phyloP scores from a whole-genome alignment of 2,329 filamentous ascomycete species.

The Bipolaris cookei region DNA sequence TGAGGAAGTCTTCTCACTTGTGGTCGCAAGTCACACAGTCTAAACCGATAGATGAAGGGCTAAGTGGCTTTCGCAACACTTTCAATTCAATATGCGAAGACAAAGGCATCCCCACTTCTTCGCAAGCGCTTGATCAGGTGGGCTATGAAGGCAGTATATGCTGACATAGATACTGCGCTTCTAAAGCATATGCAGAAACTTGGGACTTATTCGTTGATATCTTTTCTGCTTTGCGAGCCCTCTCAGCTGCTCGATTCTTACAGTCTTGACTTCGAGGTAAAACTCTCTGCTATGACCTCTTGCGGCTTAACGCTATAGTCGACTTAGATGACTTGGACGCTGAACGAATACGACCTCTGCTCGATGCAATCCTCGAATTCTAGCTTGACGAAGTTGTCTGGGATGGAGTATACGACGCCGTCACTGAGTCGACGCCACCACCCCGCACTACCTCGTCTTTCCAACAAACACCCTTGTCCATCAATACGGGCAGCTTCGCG shows the following conservation, averaged over 20 bases:
- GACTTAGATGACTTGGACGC: too few relatives aligned
- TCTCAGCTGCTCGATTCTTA: conserved; percentile 1
- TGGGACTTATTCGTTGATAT: neutral
- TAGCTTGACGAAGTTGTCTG: conserved; percentile 29
- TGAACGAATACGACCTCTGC: too few relatives aligned
- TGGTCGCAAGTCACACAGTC: too few relatives aligned
- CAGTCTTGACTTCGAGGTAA: neutral
- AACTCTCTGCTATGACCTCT: neutral
- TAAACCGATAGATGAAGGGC: too few relatives aligned
- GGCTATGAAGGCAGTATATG: conserved; percentile 3
- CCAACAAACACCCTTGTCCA: conserved; percentile 35
- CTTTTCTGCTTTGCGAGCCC: neutral
- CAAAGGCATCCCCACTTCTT: neutral
- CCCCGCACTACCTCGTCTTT: conserved; percentile 31
- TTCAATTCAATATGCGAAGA: too few relatives aligned
- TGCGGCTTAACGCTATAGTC: neutral
- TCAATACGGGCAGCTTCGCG: conserved; percentile 28
- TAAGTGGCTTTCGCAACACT: too few relatives aligned
- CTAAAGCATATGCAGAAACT: conserved; percentile 2
- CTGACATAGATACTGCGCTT: conserved; percentile 3
- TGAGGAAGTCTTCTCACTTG: too few relatives aligned
- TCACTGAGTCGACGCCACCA: conserved; percentile 49
- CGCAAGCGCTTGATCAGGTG: neutral
- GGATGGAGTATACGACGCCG: conserved; percentile 42
- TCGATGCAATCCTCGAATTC: too few relatives aligned